Base-by-base conservation (phyloP, 2,329 filamentous ascomycete species). In the Colletotrichum viniferum region DNA sequence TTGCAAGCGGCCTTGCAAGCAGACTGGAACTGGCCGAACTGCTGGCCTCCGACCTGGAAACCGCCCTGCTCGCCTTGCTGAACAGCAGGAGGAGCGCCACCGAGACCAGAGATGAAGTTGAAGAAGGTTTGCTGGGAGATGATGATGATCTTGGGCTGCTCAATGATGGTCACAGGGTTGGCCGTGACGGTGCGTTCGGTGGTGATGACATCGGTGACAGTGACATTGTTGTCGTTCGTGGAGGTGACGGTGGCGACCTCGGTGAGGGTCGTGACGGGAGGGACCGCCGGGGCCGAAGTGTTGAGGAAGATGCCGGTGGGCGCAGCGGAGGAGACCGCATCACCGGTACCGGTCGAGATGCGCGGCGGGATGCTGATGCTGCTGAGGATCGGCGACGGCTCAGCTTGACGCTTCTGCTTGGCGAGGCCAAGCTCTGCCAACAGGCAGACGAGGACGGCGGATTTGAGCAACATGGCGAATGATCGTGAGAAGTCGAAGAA, bases 121-220 rank as follows among this genome's bases (percentile, higher is more conserved):
- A 77, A 77, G 61, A 77, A 77, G 60, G 77, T 77, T 34, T 68
- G 38, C 66, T 77, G 77, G 43, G 76, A 73, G 56, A 77, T 74
- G 56, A 77, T 76, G 66, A 78, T 76, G 72, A 78, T 28, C 18
- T 69, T 43, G n/a, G 72, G 75, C 48, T 76, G 65, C 21, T 67
- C 43, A 43, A 78, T 69, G 56, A 77, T 52, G 8, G 76, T 48
- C 16, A 67, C 72, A 30, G 70, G 60, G 34, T n/a, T 26, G 34
- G 63, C 71, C 28, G 77, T 77, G 28, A 74, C 64, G 34, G 74
- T 77, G 21, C 56, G 61, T 48, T 74, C 69, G 13, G 63, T 74
- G 4, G 76, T 77, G 60, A 77, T 60, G n/a, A 77, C 74, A 21
- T 74, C 36, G 18, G 76, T 77, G 30, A 74, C 62, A 7, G 74